A percentile compares a stretch with the other conserved stretches of the same genome.
Evolutionary conservation across 1,139 yeast genomes (phyloP).

Genomic region (Yamadazyma atlantica): DNA sequence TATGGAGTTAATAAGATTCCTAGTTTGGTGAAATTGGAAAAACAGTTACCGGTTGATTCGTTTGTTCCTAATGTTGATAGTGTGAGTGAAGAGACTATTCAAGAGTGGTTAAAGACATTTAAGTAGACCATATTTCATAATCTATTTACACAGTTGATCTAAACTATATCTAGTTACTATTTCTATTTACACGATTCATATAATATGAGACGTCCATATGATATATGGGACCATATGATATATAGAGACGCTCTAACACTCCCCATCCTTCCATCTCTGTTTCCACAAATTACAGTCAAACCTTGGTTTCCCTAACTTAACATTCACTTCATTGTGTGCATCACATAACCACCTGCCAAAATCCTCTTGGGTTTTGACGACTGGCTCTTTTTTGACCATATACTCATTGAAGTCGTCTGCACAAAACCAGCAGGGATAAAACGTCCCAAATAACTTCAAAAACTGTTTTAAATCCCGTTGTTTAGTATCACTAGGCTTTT

Average conservation of each 20-base stretch:
- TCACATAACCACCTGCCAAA: constrained; percentile 91
- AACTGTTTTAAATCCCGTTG: constrained; percentile 75
- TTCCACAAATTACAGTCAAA: constrained; percentile 92
- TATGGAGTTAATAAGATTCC: constrained; percentile 63
- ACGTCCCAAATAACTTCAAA: constrained; percentile 65
- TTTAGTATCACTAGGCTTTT: constrained; percentile 55
- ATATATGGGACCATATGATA: too few relatives aligned
- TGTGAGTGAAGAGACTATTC: constrained; percentile 52
- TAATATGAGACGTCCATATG: too few relatives aligned
- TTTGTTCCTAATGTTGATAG: constrained; percentile 51
- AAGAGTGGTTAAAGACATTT: constrained; percentile 49
- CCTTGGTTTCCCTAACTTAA: constrained; percentile 75
- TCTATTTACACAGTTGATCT: too few relatives aligned
- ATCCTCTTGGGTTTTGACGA: constrained; percentile 68
- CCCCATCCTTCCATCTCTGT: constrained; percentile 73
- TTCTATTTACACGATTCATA: too few relatives aligned
- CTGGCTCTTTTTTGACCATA: constrained; percentile 60
- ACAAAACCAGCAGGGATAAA: constrained; percentile 95
- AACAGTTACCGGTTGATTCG: constrained; percentile 60
- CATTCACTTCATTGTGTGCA: constrained; percentile 91
- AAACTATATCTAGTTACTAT: background rate
- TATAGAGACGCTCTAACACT: constrained; percentile 5
- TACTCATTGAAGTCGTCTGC: constrained; percentile 79
- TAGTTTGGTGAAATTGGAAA: constrained; percentile 62
- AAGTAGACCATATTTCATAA: constrained; percentile 2